phyloP scores from a whole-genome alignment of 352 stramenopile genomes.

The Globisporangium abappressorium region DNA sequence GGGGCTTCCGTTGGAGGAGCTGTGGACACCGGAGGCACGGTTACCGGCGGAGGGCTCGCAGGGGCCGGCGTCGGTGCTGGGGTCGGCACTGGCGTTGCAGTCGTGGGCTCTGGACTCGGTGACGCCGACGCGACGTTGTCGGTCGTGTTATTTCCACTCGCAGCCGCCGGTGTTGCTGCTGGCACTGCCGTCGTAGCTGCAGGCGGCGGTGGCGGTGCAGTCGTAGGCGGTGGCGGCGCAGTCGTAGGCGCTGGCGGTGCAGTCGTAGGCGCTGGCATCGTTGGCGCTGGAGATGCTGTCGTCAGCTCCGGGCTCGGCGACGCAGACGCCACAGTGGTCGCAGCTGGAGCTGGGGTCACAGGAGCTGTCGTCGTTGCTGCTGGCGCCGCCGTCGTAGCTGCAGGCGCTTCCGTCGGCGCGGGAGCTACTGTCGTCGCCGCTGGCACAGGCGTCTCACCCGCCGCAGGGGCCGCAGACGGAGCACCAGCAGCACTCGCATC shows the following conservation, averaged over 20 bases:
- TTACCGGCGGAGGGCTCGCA: background rate
- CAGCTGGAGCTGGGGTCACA: background rate
- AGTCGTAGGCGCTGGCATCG: slow-evolving; percentile 6
- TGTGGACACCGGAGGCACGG: background rate
- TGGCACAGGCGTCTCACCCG: background rate
- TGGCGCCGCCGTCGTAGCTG: slow-evolving; percentile 1
- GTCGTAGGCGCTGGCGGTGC: background rate
- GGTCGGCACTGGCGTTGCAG: background rate
- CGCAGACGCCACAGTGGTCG: slow-evolving; percentile 2
- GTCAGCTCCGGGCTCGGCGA: background rate
- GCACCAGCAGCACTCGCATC: background rate
- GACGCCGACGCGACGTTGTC: background rate
- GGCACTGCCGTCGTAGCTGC: background rate
- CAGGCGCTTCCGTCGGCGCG: slow-evolving; percentile 7
- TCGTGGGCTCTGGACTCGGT: slow-evolving; percentile 4
- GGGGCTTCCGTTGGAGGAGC: background rate
- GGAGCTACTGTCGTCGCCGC: slow-evolving; percentile 2
- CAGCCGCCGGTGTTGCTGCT: background rate
- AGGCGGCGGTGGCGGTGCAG: slow-evolving; percentile 1
- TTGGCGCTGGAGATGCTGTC: slow-evolving; percentile 2
- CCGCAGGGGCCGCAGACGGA: background rate
- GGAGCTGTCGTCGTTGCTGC: background rate
- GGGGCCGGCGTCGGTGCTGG: background rate
- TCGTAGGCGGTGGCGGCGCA: background rate
- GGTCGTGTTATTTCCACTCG: background rate